These are phyloP conservation scores for Amylostereum chailletii DNA, from an alignment of 1,284 basidiomycete genomes.

Conservation along the genomic window DNA sequence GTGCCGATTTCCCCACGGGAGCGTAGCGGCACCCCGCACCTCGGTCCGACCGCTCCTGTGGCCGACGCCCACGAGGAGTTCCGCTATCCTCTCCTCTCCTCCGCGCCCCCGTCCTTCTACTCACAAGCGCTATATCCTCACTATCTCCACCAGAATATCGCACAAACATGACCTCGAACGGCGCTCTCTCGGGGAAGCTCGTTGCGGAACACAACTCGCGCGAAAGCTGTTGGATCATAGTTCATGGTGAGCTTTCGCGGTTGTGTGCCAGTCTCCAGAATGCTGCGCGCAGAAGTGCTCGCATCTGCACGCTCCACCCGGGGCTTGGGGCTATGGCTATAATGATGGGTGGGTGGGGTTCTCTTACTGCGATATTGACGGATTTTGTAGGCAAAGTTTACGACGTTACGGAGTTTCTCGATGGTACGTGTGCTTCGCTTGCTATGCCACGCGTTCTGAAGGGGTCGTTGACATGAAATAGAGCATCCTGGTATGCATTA, in stretches of 20 bases:
- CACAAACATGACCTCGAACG: neutral
- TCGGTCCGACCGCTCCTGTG: no score
- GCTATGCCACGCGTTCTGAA: neutral
- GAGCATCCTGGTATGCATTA: slow-evolving; percentile 35
- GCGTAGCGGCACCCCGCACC: no score
- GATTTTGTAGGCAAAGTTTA: slow-evolving; percentile 47
- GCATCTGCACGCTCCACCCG: slow-evolving; percentile 14
- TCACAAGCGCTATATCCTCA: no score
- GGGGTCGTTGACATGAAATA: slow-evolving; percentile 7
- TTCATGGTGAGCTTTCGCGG: slow-evolving; percentile 41
- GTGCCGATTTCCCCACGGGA: no score
- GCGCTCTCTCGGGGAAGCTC: slow-evolving; percentile 40
- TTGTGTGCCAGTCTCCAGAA: neutral
- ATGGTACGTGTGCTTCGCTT: slow-evolving; percentile 25
- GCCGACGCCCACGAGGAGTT: no score
- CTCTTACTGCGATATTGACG: no score
- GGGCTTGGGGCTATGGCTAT: slow-evolving; percentile 7
- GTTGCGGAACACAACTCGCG: slow-evolving; percentile 63
- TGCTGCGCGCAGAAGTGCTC: neutral
- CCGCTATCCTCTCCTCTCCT: no score
- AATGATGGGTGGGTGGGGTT: slow-evolving; percentile 2
- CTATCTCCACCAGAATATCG: no score
- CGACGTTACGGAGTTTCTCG: slow-evolving; percentile 63
- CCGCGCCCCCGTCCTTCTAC: no score
- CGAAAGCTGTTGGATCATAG: slow-evolving; percentile 71